These are phyloP conservation scores for Mycena capillaripes DNA, from an alignment of 768 basidiomycete genomes.

Conservation along the genomic window DNA sequence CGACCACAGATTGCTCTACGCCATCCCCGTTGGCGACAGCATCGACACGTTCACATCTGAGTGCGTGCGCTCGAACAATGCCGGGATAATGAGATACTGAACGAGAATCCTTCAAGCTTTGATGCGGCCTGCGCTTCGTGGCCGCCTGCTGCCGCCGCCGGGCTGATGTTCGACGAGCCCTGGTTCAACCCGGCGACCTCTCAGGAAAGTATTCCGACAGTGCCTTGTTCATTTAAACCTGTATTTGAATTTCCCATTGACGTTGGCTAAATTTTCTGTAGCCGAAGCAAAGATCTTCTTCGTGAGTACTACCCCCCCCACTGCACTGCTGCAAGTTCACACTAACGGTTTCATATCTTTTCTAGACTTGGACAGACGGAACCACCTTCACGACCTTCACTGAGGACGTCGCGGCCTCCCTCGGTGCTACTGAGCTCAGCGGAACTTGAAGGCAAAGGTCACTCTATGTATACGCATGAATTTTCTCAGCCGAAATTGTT, in stretches of 20 bases:
- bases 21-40: constrained; percentile 4
- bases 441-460: too few species aligned
- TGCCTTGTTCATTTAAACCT: not conserved
- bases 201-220: constrained; percentile 3
- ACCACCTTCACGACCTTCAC: not conserved
- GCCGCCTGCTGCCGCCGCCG: constrained; percentile 1
- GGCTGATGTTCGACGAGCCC: not conserved
- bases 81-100: not conserved
- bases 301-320: not conserved
- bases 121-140: constrained; percentile 11
- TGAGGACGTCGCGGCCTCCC: not conserved
- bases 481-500: too few species aligned
- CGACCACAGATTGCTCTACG: constrained; percentile 21
- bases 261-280: too few species aligned
- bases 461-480: too few species aligned
- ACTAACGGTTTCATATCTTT: too few species aligned
- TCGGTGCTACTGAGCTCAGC: not conserved
- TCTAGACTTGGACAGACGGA: not conserved
- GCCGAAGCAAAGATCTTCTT: not conserved
- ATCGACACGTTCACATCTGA: constrained; percentile 10
- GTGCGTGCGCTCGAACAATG: not conserved
- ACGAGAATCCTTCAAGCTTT: not conserved
- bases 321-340: not conserved
- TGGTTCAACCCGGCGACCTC: constrained; percentile 19
- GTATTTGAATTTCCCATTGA: not conserved